Evolutionary conservation across 2,329 filamentous ascomycete species (phyloP).

Genomic region (Diaporthe vaccinii): DNA sequence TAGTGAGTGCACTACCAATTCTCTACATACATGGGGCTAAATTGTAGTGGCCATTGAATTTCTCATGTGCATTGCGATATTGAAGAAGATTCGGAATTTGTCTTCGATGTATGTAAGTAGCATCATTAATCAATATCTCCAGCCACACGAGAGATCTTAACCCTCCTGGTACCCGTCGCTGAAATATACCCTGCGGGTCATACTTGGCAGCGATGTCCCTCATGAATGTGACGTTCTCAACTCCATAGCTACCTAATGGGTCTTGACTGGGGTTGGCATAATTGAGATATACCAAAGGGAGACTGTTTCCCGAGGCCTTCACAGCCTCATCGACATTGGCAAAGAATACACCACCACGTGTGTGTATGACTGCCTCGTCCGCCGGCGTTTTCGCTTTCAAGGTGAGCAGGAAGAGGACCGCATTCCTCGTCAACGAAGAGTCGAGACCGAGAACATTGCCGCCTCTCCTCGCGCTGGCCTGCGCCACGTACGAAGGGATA

Average conservation of each 20-base stretch:
- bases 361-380: constrained; percentile 4
- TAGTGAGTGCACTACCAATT: no score
- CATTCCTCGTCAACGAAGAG: constrained; percentile 1
- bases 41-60: no score
- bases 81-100: neutral
- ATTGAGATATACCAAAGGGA: constrained; percentile 52
- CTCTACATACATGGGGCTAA: no score
- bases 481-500: constrained; percentile 50
- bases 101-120: neutral
- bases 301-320: constrained; percentile 42
- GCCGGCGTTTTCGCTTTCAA: neutral
- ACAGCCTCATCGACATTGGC: constrained; percentile 48
- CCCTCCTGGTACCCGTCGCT: constrained; percentile 53
- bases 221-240: constrained; percentile 49
- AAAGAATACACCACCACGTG: constrained; percentile 41
- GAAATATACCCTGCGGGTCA: constrained; percentile 54
- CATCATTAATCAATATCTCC: neutral
- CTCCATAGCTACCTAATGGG: constrained; percentile 51
- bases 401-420: constrained; percentile 7
- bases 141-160: constrained; percentile 50
- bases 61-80: no score
- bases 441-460: constrained; percentile 57
- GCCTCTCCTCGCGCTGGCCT: constrained; percentile 51
- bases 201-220: constrained; percentile 51
- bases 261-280: constrained; percentile 52